Conservation (phyloP, 257 asterid genomes). For the Penstemon eatonii region DNA sequence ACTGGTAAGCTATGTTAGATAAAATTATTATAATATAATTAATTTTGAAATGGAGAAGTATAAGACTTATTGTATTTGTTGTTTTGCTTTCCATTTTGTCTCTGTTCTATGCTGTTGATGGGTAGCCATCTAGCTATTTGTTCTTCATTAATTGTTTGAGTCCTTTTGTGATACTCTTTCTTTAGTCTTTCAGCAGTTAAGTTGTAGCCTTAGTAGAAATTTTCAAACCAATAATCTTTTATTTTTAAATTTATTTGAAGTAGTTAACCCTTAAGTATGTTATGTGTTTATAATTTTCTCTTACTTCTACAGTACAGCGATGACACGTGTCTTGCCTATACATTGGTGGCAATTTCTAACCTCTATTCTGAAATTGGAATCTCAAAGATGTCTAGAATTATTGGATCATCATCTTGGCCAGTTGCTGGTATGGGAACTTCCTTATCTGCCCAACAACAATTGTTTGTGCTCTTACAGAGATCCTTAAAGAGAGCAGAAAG, state of each 20-base stretch:
- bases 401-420: conserved; percentile 77
- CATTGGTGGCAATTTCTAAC: conserved; percentile 80
- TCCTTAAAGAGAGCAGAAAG: conserved; percentile 91
- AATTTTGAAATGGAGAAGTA: conserved; percentile 3
- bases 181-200: conserved; percentile 18
- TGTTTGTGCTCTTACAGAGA: conserved; percentile 82
- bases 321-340: conserved; percentile 91
- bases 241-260: not conserved
- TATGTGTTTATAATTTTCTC: conserved; percentile 18
- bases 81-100: not conserved
- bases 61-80: conserved; percentile 8
- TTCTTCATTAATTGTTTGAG: not conserved
- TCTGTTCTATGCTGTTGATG: not conserved
- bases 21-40: not conserved
- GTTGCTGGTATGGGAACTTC: conserved; percentile 71
- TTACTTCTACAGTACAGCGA: conserved; percentile 71
- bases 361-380: conserved; percentile 79
- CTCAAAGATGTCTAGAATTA: conserved; percentile 70
- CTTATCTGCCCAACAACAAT: conserved; percentile 82
- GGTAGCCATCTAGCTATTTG: not conserved
- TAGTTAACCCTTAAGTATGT: not conserved
- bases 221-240: not conserved
- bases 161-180: not conserved
- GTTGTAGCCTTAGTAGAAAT: conserved; percentile 13
- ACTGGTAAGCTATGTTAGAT: conserved; percentile 8